A percentile compares a stretch with the other conserved stretches of the same genome.
phyloP scores from a whole-genome alignment of 2,329 filamentous ascomycete genomes.

The Arthrocladium fulminans region DNA sequence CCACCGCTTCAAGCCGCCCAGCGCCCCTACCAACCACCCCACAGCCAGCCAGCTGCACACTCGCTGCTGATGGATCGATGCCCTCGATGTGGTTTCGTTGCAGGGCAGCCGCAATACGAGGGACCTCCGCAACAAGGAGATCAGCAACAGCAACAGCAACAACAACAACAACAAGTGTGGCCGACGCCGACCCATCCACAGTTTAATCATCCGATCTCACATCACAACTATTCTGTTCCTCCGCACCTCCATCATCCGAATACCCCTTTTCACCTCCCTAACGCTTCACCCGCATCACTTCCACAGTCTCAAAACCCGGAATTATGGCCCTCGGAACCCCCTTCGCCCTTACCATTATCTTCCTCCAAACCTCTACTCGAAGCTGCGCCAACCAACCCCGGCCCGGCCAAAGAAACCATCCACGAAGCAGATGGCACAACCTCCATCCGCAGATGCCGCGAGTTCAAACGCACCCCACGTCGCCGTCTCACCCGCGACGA shows the following conservation, averaged over 20 bases:
- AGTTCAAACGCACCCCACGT: not conserved
- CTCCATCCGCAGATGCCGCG: not conserved
- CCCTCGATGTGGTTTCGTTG: conserved; percentile 1
- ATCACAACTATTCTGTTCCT: not conserved
- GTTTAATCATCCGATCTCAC: not conserved
- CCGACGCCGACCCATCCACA: not conserved
- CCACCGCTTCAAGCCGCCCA: not conserved
- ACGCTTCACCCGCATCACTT: not conserved
- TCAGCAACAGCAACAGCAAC: not conserved
- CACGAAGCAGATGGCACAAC: not conserved
- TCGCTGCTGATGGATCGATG: conserved; percentile 1
- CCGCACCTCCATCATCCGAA: not conserved
- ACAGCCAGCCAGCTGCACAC: not conserved
- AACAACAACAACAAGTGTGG: not conserved
- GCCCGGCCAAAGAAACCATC: not conserved
- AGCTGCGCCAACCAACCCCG: not conserved
- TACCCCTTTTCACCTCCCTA: not conserved
- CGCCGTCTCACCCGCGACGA: conserved; percentile 18
- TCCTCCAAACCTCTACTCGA: not conserved
- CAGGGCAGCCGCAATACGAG: not conserved
- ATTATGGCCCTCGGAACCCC: not conserved
- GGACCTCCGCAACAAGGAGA: not conserved
- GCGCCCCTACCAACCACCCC: not conserved
- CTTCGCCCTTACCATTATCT: not conserved
- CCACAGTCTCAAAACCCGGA: not conserved